These are phyloP conservation scores for Sechiopsis laciniata DNA, from an alignment of 306 rosid species.

Conservation along the genomic window DNA sequence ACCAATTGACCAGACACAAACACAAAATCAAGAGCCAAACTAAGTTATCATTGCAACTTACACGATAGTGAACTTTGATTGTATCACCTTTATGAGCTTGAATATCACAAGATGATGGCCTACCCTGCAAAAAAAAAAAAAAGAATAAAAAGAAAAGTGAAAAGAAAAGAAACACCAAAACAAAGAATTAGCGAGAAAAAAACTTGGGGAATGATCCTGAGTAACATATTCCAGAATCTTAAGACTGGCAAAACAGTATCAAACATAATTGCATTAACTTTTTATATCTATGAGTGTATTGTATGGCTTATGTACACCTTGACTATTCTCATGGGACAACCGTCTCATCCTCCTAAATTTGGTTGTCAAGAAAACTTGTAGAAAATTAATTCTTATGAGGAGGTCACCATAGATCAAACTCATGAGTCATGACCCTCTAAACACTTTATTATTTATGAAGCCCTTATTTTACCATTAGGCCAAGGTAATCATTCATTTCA, in stretches of 20 bases:
- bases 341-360: too few species aligned
- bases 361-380: too few species aligned
- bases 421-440: too few species aligned
- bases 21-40: constrained; percentile 5
- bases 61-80: constrained; percentile 90
- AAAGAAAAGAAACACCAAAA: neutral
- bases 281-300: too few species aligned
- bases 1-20: neutral
- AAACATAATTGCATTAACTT: neutral
- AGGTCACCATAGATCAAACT: too few species aligned
- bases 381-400: too few species aligned
- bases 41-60: constrained; percentile 32
- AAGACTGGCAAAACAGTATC: neutral
- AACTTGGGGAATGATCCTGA: neutral
- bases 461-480: too few species aligned
- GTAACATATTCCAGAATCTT: neutral
- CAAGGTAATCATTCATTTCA: too few species aligned
- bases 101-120: constrained; percentile 72
- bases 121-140: constrained; percentile 54
- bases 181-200: neutral
- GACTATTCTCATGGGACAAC: too few species aligned
- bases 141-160: constrained; percentile 22
- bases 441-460: too few species aligned
- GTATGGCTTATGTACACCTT: too few species aligned
- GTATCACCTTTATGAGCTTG: constrained; percentile 89